Conservation (phyloP, 257 asterid genomes). For the Ophiorrhiza pumila region DNA sequence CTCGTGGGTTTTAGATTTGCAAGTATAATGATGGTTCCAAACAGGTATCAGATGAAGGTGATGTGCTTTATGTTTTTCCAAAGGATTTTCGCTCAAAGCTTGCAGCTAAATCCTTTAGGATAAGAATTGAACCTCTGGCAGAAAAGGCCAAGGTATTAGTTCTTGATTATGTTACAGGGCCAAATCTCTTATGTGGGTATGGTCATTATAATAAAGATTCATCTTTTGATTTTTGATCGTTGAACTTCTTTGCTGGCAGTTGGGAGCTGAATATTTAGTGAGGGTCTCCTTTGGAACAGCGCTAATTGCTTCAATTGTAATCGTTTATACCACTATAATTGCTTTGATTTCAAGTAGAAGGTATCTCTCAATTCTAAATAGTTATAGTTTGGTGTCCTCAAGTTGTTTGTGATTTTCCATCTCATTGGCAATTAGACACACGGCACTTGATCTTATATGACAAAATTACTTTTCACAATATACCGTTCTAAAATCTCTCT, state of each 20-base stretch:
- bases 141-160: slow-evolving; percentile 83
- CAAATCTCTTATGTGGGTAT: too few species aligned
- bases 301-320: slow-evolving; percentile 82
- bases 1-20: neutral
- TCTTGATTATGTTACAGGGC: neutral
- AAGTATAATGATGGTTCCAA: slow-evolving; percentile 12
- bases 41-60: slow-evolving; percentile 98
- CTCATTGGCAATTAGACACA: neutral
- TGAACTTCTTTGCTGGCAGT: slow-evolving; percentile 42
- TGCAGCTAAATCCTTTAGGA: slow-evolving; percentile 71
- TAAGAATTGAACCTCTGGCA: slow-evolving; percentile 65
- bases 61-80: slow-evolving; percentile 80
- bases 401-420: slow-evolving; percentile 16
- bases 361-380: slow-evolving; percentile 31
- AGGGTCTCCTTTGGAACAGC: slow-evolving; percentile 99
- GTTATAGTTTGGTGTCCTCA: slow-evolving; percentile 1
- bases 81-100: slow-evolving; percentile 76
- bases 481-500: neutral
- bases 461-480: neutral
- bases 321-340: slow-evolving; percentile 81
- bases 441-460: neutral
- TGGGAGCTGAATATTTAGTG: slow-evolving; percentile 77
- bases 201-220: neutral
- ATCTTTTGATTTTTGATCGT: neutral
- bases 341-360: slow-evolving; percentile 78